A percentile compares a stretch with the other conserved stretches of the same genome.
Conservation (phyloP, 345 rosid species). For the Syzygium aromaticum region DNA sequence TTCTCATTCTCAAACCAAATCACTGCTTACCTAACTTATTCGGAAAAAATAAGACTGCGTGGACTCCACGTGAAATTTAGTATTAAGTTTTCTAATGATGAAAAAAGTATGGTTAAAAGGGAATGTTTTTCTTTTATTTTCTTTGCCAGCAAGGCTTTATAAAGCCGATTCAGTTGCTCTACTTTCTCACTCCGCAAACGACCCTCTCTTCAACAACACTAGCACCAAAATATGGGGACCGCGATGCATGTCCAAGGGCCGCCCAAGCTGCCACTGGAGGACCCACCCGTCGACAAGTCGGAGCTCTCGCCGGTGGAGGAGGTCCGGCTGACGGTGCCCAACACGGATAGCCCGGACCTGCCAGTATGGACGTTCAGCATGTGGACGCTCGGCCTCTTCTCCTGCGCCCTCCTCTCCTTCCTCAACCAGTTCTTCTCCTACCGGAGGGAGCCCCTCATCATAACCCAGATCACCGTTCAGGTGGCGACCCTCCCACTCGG, state of each 20-base stretch:
- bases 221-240: background rate
- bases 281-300: slow-evolving; percentile 12
- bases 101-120: background rate
- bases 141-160: background rate
- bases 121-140: background rate
- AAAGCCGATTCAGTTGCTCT: background rate
- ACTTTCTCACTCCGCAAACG: background rate
- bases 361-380: slow-evolving; percentile 60
- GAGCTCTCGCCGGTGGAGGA: slow-evolving; percentile 54
- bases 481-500: slow-evolving; percentile 10
- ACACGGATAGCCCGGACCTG: slow-evolving; percentile 56
- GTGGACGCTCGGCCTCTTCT: slow-evolving; percentile 13
- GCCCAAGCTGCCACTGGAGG: background rate
- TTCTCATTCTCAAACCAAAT: no score
- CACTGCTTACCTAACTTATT: background rate
- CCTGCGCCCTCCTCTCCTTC: slow-evolving; percentile 13
- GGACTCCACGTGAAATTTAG: background rate
- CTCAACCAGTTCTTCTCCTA: slow-evolving; percentile 15
- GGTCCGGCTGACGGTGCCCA: slow-evolving; percentile 59
- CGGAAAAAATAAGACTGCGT: background rate
- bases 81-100: background rate
- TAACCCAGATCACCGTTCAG: slow-evolving; percentile 9
- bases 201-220: background rate
- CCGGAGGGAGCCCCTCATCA: slow-evolving; percentile 9
- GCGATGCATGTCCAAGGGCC: background rate